Percentiles rank a stretch among this genome's conserved stretches.
Conservation (phyloP, 768 basidiomycete species). For the Leccinellum albellum region DNA sequence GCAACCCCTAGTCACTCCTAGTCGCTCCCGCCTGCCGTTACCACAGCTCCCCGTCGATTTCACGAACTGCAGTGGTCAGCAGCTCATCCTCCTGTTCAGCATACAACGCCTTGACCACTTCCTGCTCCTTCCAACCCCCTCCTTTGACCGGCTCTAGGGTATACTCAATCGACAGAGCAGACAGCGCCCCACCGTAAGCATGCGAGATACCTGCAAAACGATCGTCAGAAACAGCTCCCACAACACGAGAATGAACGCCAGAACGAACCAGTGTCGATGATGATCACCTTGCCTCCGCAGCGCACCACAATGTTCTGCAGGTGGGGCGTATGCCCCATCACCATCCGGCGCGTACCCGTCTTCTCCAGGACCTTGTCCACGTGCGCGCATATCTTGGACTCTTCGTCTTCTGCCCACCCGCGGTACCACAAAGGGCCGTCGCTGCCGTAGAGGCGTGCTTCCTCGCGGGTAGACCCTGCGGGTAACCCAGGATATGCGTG, state of each 20-base stretch:
- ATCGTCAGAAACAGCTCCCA: conserved; percentile 7
- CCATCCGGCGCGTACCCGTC: conserved; percentile 81
- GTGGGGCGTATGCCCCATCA: conserved; percentile 97
- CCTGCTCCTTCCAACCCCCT: conserved; percentile 35
- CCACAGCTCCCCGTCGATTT: conserved; percentile 23
- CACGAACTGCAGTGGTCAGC: conserved; percentile 23
- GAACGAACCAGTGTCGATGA: conserved; percentile 84
- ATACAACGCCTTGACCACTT: conserved; percentile 35
- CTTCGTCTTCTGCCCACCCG: conserved; percentile 79
- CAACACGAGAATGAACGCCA: too few relatives aligned
- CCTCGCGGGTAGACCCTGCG: conserved; percentile 55
- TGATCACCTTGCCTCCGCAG: conserved; percentile 89
- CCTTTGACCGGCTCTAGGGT: conserved; percentile 59
- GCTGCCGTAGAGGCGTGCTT: conserved; percentile 64
- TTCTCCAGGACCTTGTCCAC: conserved; percentile 68
- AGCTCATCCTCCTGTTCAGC: conserved; percentile 31
- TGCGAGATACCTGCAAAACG: conserved; percentile 73
- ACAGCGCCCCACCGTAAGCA: conserved; percentile 91
- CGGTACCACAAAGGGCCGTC: conserved; percentile 95
- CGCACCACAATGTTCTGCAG: conserved; percentile 82
- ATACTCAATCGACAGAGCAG: conserved; percentile 85
- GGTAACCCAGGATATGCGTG: conserved; percentile 73
- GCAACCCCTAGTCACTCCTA: conserved; percentile 4
- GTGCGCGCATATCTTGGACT: conserved; percentile 63
- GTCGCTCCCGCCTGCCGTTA: conserved; percentile 1